A percentile compares a stretch with the other conserved stretches of the same genome.
Conservation (phyloP, 2,329 filamentous ascomycete genomes). For the Geosmithia flava region DNA sequence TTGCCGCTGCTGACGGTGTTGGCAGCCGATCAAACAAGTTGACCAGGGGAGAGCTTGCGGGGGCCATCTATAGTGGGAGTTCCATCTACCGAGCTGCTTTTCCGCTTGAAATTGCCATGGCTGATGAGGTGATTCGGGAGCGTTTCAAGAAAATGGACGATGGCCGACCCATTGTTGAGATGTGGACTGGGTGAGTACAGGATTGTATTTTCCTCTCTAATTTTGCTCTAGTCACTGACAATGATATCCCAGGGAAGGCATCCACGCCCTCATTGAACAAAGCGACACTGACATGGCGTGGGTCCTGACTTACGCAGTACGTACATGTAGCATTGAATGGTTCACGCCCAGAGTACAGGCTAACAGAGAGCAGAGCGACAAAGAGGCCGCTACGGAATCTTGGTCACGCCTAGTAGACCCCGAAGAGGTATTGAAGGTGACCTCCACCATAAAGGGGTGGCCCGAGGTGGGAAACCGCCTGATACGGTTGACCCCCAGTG, state of each 20-base stretch:
- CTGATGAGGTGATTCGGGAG: slow-evolving; percentile 27
- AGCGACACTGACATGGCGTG: slow-evolving; percentile 37
- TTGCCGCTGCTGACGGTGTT: slow-evolving; percentile 6
- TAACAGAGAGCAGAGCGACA: slow-evolving; percentile 1
- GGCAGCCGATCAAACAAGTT: slow-evolving; percentile 34
- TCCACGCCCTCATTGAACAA: not conserved
- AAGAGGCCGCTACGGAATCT: slow-evolving; percentile 48
- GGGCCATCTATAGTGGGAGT: not conserved
- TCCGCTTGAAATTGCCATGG: slow-evolving; percentile 25
- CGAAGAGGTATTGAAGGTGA: slow-evolving; percentile 25
- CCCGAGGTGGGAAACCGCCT: slow-evolving; percentile 19
- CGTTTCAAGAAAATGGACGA: not conserved
- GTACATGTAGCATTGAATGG: not conserved
- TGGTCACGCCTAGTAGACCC: slow-evolving; percentile 25
- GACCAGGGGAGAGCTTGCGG: slow-evolving; percentile 18
- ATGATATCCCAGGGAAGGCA: not conserved
- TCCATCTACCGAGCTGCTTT: not conserved
- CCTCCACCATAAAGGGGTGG: slow-evolving; percentile 41
- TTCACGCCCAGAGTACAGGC: too few relatives aligned
- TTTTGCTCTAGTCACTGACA: too few relatives aligned
- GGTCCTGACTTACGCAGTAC: slow-evolving; percentile 1
- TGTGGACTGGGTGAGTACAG: too few relatives aligned
- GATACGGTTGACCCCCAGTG: not conserved
- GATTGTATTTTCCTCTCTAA: too few relatives aligned
- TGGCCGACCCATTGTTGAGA: too few relatives aligned